A percentile compares a stretch with the other conserved stretches of the same genome.
phyloP scores from a whole-genome alignment of 106 monocot genomes.

The Dendrobium catenatum region DNA sequence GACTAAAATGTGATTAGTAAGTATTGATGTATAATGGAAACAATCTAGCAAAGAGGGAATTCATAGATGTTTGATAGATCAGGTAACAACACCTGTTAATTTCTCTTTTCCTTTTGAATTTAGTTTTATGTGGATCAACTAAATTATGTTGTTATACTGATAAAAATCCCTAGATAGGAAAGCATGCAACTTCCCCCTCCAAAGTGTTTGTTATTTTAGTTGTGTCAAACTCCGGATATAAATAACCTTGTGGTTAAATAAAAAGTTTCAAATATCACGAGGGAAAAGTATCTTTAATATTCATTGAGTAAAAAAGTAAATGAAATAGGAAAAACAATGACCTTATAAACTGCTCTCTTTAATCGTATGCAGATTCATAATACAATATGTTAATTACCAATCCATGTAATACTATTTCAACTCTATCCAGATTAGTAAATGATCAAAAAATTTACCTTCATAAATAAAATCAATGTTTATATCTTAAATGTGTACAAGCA shows the following conservation, averaged over 20 bases:
- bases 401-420: background rate
- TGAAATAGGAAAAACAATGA: background rate
- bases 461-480: background rate
- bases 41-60: too few relatives aligned
- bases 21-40: too few relatives aligned
- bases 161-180: background rate
- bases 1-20: too few relatives aligned
- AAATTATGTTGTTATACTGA: too few relatives aligned
- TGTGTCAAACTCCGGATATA: background rate
- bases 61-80: too few relatives aligned
- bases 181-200: background rate
- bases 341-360: background rate
- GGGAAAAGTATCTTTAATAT: background rate
- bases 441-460: background rate
- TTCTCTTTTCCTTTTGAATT: too few relatives aligned
- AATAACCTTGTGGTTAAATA: background rate
- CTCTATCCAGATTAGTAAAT: background rate
- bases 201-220: background rate
- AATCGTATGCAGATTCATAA: background rate
- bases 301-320: background rate
- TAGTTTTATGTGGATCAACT: too few relatives aligned
- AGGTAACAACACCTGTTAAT: too few relatives aligned
- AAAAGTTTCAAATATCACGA: background rate
- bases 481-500: background rate
- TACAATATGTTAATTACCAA: background rate